phyloP scores from a whole-genome alignment of 805 yeast species.

The Yamadazyma sp. region DNA sequence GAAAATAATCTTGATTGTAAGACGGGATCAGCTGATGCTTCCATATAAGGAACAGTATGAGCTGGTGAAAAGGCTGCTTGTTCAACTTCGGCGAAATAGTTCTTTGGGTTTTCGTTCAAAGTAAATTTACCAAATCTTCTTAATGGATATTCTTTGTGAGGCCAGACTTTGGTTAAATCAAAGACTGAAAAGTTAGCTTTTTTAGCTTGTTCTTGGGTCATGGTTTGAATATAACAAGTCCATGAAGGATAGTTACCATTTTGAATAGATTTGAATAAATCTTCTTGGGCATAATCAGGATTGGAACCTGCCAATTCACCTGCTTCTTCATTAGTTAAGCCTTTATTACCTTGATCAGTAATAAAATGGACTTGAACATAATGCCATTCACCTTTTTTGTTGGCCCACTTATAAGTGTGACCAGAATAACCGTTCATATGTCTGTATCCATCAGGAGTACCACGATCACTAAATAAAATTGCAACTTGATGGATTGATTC shows the following conservation, averaged over 20 bases:
- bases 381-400: constrained; percentile 69
- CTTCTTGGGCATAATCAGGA: constrained; percentile 82
- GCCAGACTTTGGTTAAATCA: constrained; percentile 92
- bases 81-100: constrained; percentile 73
- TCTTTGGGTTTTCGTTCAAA: constrained; percentile 78
- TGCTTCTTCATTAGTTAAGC: constrained; percentile 63
- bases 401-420: constrained; percentile 79
- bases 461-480: constrained; percentile 74
- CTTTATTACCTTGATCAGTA: constrained; percentile 59
- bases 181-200: constrained; percentile 76
- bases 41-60: constrained; percentile 72
- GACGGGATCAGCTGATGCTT: constrained; percentile 75
- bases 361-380: constrained; percentile 77
- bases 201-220: constrained; percentile 81
- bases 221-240: constrained; percentile 82
- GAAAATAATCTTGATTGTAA: constrained; percentile 74
- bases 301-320: constrained; percentile 65
- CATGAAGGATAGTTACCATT: constrained; percentile 77
- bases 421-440: constrained; percentile 84
- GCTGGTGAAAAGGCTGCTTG: constrained; percentile 69
- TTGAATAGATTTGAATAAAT: constrained; percentile 73
- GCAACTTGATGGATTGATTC: constrained; percentile 75
- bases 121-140: constrained; percentile 80
- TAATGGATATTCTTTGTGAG: constrained; percentile 81
- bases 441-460: constrained; percentile 74